Evolutionary conservation across 2,329 filamentous ascomycete genomes (phyloP), one percentile per base, ranked within the genome.

Genomic region (Arthrobotrys musiformis): DNA sequence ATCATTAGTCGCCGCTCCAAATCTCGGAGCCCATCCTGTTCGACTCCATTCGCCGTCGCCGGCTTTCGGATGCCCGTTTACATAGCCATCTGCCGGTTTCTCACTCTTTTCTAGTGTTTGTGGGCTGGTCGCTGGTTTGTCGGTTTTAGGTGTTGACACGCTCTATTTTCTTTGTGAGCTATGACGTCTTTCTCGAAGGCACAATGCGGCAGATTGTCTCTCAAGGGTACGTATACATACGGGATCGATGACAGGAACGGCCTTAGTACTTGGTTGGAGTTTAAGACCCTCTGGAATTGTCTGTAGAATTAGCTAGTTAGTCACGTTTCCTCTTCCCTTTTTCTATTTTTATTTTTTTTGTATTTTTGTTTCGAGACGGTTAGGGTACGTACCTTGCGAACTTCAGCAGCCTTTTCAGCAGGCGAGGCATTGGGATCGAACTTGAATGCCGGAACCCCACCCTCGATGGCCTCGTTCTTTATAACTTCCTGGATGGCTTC

Each of bases 21-120:
- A 93, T 79, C 89, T 89, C 44, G 95, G 95, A 13, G 92, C 90
- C 95, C 95, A 98, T 61, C 95, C 95, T 4, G 93, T 93, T 84
- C 87, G 81, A 84, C 68, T 87, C 83, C 86, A 87, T 80, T 82
- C 84, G 78, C 86, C 88, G 82, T 88, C 86, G 85, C 64, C 89
- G 86, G 78, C 88, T 88, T 74, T 87, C 86, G 42, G 86, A 85
- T 63, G 86, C 19, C 80, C 78, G 85, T 85, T 61, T 80, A 83
- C 83, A 83, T 87, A 72, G 9, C 33, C 62, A 15, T 61, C 28
- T 28, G 48, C 17, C 2, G 68, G 42, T n/a, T 61, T 70, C 11
- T 64, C 61, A 13, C 42, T 19, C 44, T 48, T 24, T 83, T 82
- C 48, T 84, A 66, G 70, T 26, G 66, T 17, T 44, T 77, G 80